Evolutionary conservation across 1,284 basidiomycete species (phyloP), one percentile per base, ranked within the genome.

Genomic region (Pyrrhoderma noxium): DNA sequence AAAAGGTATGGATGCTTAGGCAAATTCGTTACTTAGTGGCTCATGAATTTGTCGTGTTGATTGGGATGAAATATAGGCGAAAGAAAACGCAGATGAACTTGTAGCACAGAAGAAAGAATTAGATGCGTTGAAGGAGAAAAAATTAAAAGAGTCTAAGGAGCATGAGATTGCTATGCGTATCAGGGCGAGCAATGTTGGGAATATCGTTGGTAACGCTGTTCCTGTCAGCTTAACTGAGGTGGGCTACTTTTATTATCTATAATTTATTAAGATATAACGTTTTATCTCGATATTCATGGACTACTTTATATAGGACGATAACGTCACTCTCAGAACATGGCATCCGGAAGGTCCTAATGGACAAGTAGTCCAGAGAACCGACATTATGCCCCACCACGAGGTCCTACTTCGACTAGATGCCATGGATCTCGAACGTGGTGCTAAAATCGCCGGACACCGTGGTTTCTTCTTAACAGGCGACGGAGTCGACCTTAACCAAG

Each of bases 391-490:
- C 35, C 95, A 99, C 68, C 94, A 99, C 67, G 94, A 98, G 71
- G 93, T 99, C 40, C 79, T 99, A 56, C 80, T 93, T 54, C 81
- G 93, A 45, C 73, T 99, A 34, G 93, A 97, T 63, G 90, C 91
- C 4, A 94, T 95, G 76, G 96, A 99, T 69, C 83, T 94, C 42
- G 95, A 99, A 66, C 81, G 96, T 66, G 95, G 91, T 88, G 52
- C 45, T 47, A 99, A 98, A 73, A 82, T 98, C 53, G 81, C 87
- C 13, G 96, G 95, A 3, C 95, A 99, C 72, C 80, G 95, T 65
- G 95, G 95, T 1, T 99, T 92, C 75, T 99, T 92, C 78, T 76
- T 98, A 41, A 94, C 85, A 5, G 88, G 91, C 65, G 94, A 98
- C 62, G 95, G 95, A 53, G 82, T 99, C 58, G 95, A 98, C 70